Conservation (phyloP, 257 asterid species). For the Echium plantagineum region DNA sequence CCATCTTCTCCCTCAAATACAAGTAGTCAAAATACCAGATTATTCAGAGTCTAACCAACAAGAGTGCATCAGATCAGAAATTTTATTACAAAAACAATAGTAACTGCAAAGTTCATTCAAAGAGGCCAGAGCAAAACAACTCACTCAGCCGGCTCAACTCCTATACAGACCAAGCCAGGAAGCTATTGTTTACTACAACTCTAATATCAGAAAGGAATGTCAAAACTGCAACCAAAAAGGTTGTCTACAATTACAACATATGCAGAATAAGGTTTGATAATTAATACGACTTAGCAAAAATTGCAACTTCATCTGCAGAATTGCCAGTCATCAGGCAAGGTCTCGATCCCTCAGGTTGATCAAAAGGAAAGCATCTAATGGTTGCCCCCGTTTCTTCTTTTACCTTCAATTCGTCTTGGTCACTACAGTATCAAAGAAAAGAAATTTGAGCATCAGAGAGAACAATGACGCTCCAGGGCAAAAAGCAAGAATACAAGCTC, state of each 20-base stretch:
- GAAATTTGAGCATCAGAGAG: neutral
- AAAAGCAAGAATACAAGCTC: neutral
- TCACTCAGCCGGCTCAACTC: neutral
- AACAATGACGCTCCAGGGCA: neutral
- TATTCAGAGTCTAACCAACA: too few relatives aligned
- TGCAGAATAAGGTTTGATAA: neutral
- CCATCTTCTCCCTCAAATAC: too few relatives aligned
- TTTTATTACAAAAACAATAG: too few relatives aligned
- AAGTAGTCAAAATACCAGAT: too few relatives aligned
- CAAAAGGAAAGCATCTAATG: constrained; percentile 87
- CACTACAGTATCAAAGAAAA: constrained; percentile 31
- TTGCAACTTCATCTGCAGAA: constrained; percentile 85
- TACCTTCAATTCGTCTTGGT: constrained; percentile 64
- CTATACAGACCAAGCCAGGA: neutral
- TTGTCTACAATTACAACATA: constrained; percentile 1
- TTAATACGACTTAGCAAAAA: constrained; percentile 88
- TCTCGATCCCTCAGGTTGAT: constrained; percentile 66
- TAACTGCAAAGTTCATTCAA: too few relatives aligned
- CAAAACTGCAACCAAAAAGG: neutral
- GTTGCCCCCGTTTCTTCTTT: constrained; percentile 98
- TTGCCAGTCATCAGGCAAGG: constrained; percentile 84
- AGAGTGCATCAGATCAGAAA: too few relatives aligned
- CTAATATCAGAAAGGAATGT: neutral
- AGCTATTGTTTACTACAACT: neutral
- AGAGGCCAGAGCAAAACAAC: too few relatives aligned